Conservation (phyloP, 164 flowering plant species). For the Macadamia tetraphylla region DNA sequence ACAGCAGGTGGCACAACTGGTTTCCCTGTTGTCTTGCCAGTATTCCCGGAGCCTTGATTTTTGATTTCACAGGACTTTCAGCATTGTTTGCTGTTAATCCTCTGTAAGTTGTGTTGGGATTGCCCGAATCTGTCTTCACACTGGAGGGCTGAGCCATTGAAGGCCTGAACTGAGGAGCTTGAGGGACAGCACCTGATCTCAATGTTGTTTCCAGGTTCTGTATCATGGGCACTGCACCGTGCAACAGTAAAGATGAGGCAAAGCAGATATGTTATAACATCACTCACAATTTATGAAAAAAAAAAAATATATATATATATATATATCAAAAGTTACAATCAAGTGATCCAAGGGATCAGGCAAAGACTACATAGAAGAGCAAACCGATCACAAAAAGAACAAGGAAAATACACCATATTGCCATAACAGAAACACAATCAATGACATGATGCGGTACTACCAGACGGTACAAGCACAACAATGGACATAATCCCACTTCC, state of each 20-base stretch:
- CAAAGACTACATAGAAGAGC: no score
- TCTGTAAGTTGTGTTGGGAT: neutral
- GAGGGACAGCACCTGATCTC: neutral
- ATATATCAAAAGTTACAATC: no score
- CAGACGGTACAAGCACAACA: no score
- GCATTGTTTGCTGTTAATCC: neutral
- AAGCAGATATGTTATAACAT: neutral
- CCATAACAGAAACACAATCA: no score
- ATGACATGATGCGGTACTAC: no score
- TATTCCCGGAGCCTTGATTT: neutral
- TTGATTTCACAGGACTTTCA: neutral
- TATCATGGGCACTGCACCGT: neutral
- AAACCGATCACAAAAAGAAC: no score
- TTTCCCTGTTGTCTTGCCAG: constrained; percentile 5
- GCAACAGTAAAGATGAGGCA: neutral
- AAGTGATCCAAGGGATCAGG: no score
- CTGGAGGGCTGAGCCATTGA: neutral
- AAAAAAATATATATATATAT: no score
- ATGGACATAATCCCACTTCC: no score
- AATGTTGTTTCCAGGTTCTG: neutral
- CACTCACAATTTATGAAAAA: no score
- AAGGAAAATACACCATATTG: no score
- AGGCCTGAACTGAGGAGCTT: neutral
- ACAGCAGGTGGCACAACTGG: constrained; percentile 16
- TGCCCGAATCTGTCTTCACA: neutral